These are phyloP conservation scores for Pseudogymnoascus sp. DNA, from an alignment of 2,329 filamentous ascomycete species.

Conservation along the genomic window DNA sequence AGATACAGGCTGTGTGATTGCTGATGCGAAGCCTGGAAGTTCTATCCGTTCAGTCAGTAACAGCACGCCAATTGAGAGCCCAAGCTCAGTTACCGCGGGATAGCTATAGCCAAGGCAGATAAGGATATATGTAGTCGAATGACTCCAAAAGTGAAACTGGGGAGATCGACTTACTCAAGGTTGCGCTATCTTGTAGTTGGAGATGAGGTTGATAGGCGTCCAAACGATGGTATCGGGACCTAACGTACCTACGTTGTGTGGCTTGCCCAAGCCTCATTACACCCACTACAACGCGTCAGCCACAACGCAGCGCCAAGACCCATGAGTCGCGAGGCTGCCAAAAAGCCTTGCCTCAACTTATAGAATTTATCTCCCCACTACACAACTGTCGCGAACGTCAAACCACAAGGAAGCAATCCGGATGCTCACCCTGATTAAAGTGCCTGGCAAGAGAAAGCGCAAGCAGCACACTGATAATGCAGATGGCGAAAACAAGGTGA, in stretches of 20 bases:
- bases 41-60: not conserved
- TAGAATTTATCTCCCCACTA: not conserved
- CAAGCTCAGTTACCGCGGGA: not conserved
- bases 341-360: not conserved
- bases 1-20: not conserved
- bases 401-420: conserved; percentile 3
- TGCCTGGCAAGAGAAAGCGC: conserved; percentile 24
- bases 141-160: not conserved
- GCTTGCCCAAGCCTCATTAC: conserved; percentile 7
- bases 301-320: conserved; percentile 6
- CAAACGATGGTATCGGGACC: conserved; percentile 2
- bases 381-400: not conserved
- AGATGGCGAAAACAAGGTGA: not conserved
- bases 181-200: conserved; percentile 4
- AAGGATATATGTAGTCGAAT: not conserved
- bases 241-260: conserved; percentile 3
- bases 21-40: not conserved
- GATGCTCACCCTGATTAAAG: conserved; percentile 24
- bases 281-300: conserved; percentile 4
- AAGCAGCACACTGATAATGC: conserved; percentile 15
- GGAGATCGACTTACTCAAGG: conserved; percentile 1
- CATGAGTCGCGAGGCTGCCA: not conserved
- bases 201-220: conserved; percentile 5
- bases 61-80: conserved; percentile 1
- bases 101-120: not conserved